Conservation (phyloP, 192 early-diverging fungal species). For the Coemansia sp. region DNA sequence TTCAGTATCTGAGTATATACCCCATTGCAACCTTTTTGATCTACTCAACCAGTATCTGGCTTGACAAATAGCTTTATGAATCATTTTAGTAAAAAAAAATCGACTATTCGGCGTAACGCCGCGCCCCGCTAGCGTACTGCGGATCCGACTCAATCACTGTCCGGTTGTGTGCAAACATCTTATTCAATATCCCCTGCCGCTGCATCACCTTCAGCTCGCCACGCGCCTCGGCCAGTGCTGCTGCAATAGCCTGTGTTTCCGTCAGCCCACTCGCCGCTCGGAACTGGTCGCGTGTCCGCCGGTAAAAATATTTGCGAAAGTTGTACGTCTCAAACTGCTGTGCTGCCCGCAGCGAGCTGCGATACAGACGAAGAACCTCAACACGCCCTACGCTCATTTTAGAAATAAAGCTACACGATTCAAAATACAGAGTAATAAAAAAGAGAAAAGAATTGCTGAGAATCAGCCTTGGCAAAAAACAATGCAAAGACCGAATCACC, state of each 20-base stretch:
- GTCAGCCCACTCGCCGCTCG: conserved; percentile 40
- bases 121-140: conserved; percentile 27
- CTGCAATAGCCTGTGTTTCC: conserved; percentile 8
- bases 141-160: conserved; percentile 66
- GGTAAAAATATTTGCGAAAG: conserved; percentile 83
- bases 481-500: neutral
- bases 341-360: conserved; percentile 70
- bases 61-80: neutral
- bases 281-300: conserved; percentile 80
- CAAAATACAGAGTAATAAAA: conserved; percentile 6
- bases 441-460: conserved; percentile 6
- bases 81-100: neutral
- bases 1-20: neutral
- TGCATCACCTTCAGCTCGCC: conserved; percentile 69
- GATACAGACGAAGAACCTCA: conserved; percentile 75
- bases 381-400: conserved; percentile 45
- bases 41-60: neutral
- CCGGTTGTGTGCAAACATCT: conserved; percentile 67
- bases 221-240: conserved; percentile 61
- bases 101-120: conserved; percentile 17
- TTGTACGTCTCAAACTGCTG: conserved; percentile 81
- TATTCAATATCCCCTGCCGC: conserved; percentile 76
- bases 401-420: neutral
- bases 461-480: neutral
- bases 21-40: neutral